Base-by-base conservation (phyloP, 352 stramenopile species). In the Elongisporangium prolatum region DNA sequence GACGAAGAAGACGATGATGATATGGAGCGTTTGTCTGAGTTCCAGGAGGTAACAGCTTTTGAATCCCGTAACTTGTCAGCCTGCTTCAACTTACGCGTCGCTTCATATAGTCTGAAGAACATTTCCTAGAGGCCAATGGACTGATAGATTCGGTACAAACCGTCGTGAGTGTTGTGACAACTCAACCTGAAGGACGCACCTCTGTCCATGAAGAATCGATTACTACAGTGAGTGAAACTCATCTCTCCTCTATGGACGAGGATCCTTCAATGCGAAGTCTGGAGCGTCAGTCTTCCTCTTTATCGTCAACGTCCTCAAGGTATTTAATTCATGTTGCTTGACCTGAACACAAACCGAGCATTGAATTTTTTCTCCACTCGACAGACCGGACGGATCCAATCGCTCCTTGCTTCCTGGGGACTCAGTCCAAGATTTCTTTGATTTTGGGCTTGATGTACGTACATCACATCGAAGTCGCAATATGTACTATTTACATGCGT, bases 81-180 rank as follows among this genome's bases (percentile, higher is more conserved):
- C 37, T 20, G 21, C 52, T 4, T 38, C 5, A n/a, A 25, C 18
- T 51, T 24, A 24, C 7, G 1, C 20, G 2, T 64, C 13, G n/a
- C 3, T 21, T 40, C 28, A 5, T 63, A 14, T 44, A 92, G 83
- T 77, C 79, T 18, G 84, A 93, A 25, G 77, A 72, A 47, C 76
- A 81, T 17, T 91, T 93, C 52, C 63, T 91, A 51, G 80, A 90
- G 52, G 82, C 84, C 4, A 90, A 72, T 64, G 78, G 76, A 2
- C 86, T 91, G n/a, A 63, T 90, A 17, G 84, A 91, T 57, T 91
- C 84, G 9, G 90, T 91, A 44, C 84, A 93, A 22, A 79, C 89
- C 50, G 81, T 88, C 22, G 91, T 93, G 81, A 82, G 85, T 10
- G 72, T 72, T 22, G 68, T 67, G 3, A 67, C 69, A 1, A 52